Evolutionary conservation across 352 stramenopile species (phyloP), one percentile per base, ranked within the genome.

Genomic region (Thalassiosira hispida): DNA sequence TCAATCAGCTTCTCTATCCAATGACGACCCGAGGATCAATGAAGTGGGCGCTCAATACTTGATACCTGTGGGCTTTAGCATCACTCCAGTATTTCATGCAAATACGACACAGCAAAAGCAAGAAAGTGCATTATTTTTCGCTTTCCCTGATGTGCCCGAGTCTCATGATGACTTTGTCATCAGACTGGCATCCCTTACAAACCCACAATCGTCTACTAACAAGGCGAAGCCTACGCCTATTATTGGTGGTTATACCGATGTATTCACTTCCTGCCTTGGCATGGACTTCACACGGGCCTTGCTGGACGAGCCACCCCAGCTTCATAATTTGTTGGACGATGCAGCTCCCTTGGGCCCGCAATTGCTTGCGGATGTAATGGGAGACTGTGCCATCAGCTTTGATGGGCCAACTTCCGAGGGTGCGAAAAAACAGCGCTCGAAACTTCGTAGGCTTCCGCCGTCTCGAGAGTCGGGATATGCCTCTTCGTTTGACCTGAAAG

Each of bases 251-350:
- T 47, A 71, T 33, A 65, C 55, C 6, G 73, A 79, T 31, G 18
- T 92, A 12, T 88, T 92, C 67, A 80, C 77, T 22, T 89, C 85
- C 0, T 68, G 74, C 53, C 56, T 93, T 14, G 79, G 73, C 31
- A 51, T 60, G 16, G 89, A 94, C 62, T 94, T 92, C 59, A 83
- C 88, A n/a, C 73, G 87, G 33, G 60, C 76, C 6, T 85, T 94
- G 66, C 68, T 92, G 23, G 59, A 83, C 14, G 84, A 83, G 33
- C 86, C 85, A 23, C 60, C 71, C 23, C 77, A 81, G 56, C 60
- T 91, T 38, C 18, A 23, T 31, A 57, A 67, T 56, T 22, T 8
- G 6, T 25, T 53, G 6, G 64, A 87, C 40, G 63, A 80, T 42
- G 56, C 52, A 47, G 59, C 56, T 61, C 27, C 80, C 12, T 23